Percentiles rank a stretch among this genome's conserved stretches.
Evolutionary conservation across 2,329 filamentous ascomycete species (phyloP).

Genomic region (Lomentospora prolificans): DNA sequence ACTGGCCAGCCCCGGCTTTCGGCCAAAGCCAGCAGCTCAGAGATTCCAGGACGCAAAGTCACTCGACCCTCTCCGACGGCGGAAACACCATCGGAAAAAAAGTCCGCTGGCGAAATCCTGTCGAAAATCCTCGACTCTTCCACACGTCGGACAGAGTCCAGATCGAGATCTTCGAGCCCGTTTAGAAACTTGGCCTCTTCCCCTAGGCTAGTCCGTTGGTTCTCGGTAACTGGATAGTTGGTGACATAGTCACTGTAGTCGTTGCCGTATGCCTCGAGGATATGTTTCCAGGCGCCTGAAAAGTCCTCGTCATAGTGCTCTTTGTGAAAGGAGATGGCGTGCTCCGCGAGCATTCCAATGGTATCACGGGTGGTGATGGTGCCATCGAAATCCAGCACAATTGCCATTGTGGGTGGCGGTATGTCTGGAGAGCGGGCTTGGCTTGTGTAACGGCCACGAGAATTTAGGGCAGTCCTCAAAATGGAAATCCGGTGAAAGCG

Average conservation of each 20-base stretch:
- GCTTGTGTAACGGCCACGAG: too few relatives aligned
- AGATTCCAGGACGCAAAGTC: conserved; percentile 29
- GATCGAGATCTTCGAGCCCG: conserved; percentile 33
- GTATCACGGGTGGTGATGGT: conserved; percentile 48
- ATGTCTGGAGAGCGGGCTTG: too few relatives aligned
- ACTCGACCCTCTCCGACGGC: conserved; percentile 24
- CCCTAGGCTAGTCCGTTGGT: conserved; percentile 22
- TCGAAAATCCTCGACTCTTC: conserved; percentile 33
- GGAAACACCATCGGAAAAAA: conserved; percentile 28
- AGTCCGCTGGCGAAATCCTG: conserved; percentile 21
- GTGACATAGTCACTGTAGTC: conserved; percentile 29
- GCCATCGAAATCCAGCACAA: conserved; percentile 50
- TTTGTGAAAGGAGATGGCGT: conserved; percentile 28
- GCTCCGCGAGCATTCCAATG: conserved; percentile 34
- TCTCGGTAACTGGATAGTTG: conserved; percentile 21
- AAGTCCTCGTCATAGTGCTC: conserved; percentile 20
- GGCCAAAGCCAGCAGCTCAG: conserved; percentile 19
- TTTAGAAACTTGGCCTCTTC: conserved; percentile 34
- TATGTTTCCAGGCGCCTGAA: conserved; percentile 29
- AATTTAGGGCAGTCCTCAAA: too few relatives aligned
- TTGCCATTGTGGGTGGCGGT: too few relatives aligned
- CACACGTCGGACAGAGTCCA: conserved; percentile 34
- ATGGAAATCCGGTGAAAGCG: too few relatives aligned
- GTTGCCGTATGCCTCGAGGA: conserved; percentile 34
- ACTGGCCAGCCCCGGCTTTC: conserved; percentile 24